Percentiles rank a stretch among this genome's conserved stretches.
These are phyloP conservation scores for Aureobasidium sp. DNA, from an alignment of 2,329 filamentous ascomycete genomes.

Conservation along the genomic window DNA sequence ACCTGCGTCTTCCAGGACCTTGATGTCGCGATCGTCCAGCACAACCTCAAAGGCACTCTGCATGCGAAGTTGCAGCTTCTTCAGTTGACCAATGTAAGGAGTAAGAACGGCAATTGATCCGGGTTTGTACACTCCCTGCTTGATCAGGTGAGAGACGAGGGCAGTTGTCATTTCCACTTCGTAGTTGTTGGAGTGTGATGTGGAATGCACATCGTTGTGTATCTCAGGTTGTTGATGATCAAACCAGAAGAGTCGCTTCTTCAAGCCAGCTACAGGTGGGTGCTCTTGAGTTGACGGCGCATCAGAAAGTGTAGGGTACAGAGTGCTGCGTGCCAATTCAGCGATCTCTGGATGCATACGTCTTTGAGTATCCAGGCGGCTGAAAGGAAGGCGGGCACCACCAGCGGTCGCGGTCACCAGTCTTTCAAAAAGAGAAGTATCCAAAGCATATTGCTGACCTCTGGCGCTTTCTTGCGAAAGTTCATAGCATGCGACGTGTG, in stretches of 20 bases:
- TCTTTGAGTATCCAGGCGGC: constrained; percentile 96
- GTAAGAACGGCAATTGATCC: constrained; percentile 76
- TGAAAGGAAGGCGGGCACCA: constrained; percentile 65
- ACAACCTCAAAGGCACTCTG: constrained; percentile 63
- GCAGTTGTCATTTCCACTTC: constrained; percentile 69
- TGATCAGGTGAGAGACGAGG: constrained; percentile 69
- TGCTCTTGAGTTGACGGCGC: constrained; percentile 41
- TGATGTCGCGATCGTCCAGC: constrained; percentile 68
- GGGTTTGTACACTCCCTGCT: constrained; percentile 66
- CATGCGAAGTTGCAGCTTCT: constrained; percentile 55
- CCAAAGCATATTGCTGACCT: constrained; percentile 65
- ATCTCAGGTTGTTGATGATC: constrained; percentile 59
- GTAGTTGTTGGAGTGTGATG: constrained; percentile 53
- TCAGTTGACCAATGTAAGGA: constrained; percentile 66
- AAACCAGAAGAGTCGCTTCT: constrained; percentile 63
- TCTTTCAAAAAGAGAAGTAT: constrained; percentile 98
- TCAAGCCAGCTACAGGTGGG: constrained; percentile 58
- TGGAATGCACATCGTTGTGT: constrained; percentile 29
- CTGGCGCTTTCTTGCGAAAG: constrained; percentile 91
- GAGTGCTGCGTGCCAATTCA: constrained; percentile 58
- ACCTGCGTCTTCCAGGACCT: constrained; percentile 40
- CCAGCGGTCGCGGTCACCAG: constrained; percentile 87
- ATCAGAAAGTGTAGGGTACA: constrained; percentile 67
- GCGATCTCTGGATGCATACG: constrained; percentile 83
- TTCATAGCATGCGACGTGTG: constrained; percentile 99